Evolutionary conservation across 2,329 filamentous ascomycete species (phyloP).

Genomic region (Hypomyces perniciosus): DNA sequence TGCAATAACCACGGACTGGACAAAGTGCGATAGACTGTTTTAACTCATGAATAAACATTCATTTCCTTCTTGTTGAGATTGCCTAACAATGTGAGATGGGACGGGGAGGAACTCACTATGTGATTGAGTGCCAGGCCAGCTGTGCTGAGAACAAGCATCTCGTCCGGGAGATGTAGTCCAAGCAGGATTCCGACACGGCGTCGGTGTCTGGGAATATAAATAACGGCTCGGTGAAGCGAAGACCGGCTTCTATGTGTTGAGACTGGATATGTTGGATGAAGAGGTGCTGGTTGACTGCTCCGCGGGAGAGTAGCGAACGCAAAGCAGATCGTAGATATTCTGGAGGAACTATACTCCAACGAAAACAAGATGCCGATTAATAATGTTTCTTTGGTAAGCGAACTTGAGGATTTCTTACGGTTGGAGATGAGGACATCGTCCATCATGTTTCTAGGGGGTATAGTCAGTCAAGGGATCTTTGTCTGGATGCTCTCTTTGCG

Average conservation of each 20-base stretch:
- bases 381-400: background rate
- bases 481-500: background rate
- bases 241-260: conserved; percentile 21
- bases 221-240: conserved; percentile 14
- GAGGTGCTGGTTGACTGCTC: conserved; percentile 22
- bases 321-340: conserved; percentile 29
- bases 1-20: conserved; percentile 14
- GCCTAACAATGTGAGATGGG: background rate
- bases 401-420: conserved; percentile 14
- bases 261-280: conserved; percentile 30
- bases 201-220: conserved; percentile 22
- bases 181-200: conserved; percentile 19
- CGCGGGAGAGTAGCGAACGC: conserved; percentile 26
- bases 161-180: conserved; percentile 25
- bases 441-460: conserved; percentile 31
- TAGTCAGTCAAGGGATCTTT: background rate
- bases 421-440: conserved; percentile 36
- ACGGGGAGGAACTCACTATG: conserved; percentile 21
- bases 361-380: background rate
- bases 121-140: conserved; percentile 24
- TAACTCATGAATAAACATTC: background rate
- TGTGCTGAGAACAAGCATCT: conserved; percentile 33
- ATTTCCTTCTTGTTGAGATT: background rate
- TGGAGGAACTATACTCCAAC: conserved; percentile 23
- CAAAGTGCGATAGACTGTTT: conserved; percentile 10